A percentile compares a stretch with the other conserved stretches of the same genome.
phyloP scores from a whole-genome alignment of 1,139 yeast species.

The Nakaseomyces nivariensis region DNA sequence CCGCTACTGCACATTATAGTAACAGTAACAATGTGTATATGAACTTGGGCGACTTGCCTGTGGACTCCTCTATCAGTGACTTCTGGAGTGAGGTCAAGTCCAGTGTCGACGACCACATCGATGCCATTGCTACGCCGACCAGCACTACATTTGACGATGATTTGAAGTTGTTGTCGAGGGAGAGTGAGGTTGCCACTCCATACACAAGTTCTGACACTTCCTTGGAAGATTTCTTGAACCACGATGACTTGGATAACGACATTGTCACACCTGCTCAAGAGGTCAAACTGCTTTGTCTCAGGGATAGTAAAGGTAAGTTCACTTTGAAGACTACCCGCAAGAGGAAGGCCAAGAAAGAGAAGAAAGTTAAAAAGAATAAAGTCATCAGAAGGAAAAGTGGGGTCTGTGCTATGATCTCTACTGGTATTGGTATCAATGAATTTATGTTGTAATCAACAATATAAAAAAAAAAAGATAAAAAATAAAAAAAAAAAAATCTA shows the following conservation, averaged over 20 bases:
- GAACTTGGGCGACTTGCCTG: conserved; percentile 1
- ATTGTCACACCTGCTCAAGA: conserved; percentile 1
- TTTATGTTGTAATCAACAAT: conserved; percentile 22
- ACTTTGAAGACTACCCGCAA: conserved; percentile 18
- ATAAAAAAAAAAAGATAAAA: not conserved
- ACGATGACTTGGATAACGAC: conserved; percentile 4
- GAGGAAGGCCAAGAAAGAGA: conserved; percentile 11
- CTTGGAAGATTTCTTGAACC: conserved; percentile 11
- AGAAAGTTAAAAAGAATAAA: conserved; percentile 11
- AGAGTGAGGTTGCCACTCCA: not conserved
- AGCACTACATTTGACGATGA: conserved; percentile 5
- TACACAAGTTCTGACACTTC: conserved; percentile 4
- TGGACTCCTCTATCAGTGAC: conserved; percentile 13
- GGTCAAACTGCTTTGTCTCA: conserved; percentile 14
- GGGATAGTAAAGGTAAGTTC: conserved; percentile 26
- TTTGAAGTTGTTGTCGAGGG: conserved; percentile 1
- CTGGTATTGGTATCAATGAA: conserved; percentile 27
- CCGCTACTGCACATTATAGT: no score
- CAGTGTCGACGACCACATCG: conserved; percentile 15
- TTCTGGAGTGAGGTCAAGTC: conserved; percentile 27
- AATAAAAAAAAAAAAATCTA: not conserved
- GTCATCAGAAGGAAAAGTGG: conserved; percentile 28
- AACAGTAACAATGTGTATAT: not conserved
- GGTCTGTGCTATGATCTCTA: conserved; percentile 27
- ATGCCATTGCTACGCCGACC: not conserved